phyloP scores from a whole-genome alignment of 805 yeast genomes.

The Zygoascus ofunaensis region DNA sequence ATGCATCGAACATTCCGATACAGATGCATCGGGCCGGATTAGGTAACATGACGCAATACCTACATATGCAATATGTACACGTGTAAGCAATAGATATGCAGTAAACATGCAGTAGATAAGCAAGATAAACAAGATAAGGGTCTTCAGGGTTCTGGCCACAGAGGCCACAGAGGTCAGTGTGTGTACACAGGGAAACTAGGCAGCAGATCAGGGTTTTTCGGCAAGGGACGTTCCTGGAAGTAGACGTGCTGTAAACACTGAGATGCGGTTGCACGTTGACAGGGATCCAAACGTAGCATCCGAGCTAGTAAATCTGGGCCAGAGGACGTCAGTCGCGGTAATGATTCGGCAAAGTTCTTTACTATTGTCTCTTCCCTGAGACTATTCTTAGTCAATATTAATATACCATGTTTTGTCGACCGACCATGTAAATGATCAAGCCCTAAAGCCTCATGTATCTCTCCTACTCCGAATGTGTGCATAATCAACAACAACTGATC shows the following conservation, averaged over 20 bases:
- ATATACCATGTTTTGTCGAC: slow-evolving; percentile 28
- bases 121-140: too few species aligned
- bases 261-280: slow-evolving; percentile 34
- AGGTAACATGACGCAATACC: too few species aligned
- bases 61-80: too few species aligned
- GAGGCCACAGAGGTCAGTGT: too few species aligned
- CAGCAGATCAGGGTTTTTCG: slow-evolving; percentile 23
- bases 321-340: slow-evolving; percentile 23
- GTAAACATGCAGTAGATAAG: too few species aligned
- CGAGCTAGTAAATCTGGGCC: slow-evolving; percentile 31
- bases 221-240: slow-evolving; percentile 36
- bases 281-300: slow-evolving; percentile 37
- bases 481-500: slow-evolving; percentile 38
- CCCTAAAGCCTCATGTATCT: too few species aligned
- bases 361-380: background rate
- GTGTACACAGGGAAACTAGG: slow-evolving; percentile 27
- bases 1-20: too few species aligned
- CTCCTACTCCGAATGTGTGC: too few species aligned
- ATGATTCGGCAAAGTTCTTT: background rate
- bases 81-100: too few species aligned
- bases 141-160: too few species aligned
- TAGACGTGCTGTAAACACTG: slow-evolving; percentile 39
- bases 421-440: too few species aligned
- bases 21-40: too few species aligned
- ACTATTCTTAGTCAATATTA: background rate